A percentile compares a stretch with the other conserved stretches of the same genome.
Conservation (phyloP, 1,284 basidiomycete species). For the Termitomyces sp. region DNA sequence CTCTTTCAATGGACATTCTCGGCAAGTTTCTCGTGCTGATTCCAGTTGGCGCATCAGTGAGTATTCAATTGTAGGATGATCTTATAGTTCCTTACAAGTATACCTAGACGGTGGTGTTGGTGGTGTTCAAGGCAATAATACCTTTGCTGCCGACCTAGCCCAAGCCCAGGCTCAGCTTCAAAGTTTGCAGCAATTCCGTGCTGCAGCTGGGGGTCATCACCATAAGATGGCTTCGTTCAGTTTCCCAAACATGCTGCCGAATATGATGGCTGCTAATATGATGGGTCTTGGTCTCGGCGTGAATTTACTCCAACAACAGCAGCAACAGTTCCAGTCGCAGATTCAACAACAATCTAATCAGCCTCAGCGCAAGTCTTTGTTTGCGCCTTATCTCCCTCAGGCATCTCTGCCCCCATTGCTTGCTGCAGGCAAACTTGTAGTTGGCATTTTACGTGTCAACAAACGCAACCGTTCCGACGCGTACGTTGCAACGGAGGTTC, state of each 20-base stretch:
- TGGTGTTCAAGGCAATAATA: constrained; percentile 56
- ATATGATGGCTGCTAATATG: constrained; percentile 93
- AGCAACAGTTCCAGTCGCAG: constrained; percentile 87
- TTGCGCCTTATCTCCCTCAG: constrained; percentile 98
- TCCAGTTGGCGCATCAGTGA: constrained; percentile 86
- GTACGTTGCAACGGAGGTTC: constrained; percentile 97
- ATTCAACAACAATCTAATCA: constrained; percentile 86
- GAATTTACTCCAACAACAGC: constrained; percentile 79
- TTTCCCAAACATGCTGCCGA: constrained; percentile 94
- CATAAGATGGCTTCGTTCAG: constrained; percentile 97
- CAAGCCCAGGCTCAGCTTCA: constrained; percentile 96
- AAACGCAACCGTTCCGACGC: constrained; percentile 99
- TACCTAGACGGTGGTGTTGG: constrained; percentile 67
- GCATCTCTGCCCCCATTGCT: constrained; percentile 95
- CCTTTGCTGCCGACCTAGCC: constrained; percentile 77
- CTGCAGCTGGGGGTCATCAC: constrained; percentile 91
- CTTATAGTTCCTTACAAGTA: constrained; percentile 2
- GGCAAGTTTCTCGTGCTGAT: constrained; percentile 72
- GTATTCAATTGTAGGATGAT: constrained; percentile 26
- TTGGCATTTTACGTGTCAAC: constrained; percentile 96
- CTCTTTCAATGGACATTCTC: constrained; percentile 63
- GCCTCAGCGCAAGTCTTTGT: constrained; percentile 95
- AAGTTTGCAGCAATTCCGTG: constrained; percentile 95
- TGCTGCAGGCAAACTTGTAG: constrained; percentile 97
- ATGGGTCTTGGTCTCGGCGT: constrained; percentile 83